Conservation (phyloP, 2,329 filamentous ascomycete species). For the Zelopaecilomyces penicillatus region DNA sequence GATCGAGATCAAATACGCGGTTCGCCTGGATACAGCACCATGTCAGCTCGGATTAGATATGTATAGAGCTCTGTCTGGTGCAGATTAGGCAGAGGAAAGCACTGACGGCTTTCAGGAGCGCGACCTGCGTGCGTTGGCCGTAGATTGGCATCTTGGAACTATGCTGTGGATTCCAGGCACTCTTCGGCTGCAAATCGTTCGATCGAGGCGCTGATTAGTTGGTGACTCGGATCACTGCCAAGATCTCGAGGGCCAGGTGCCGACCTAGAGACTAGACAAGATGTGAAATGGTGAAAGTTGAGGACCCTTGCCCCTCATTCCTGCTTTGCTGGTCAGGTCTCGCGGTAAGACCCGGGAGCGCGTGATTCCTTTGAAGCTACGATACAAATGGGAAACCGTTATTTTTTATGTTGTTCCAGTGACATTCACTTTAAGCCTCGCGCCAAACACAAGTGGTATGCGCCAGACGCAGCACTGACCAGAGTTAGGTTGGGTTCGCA, state of each 20-base stretch:
- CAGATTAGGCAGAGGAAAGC: conserved; percentile 4
- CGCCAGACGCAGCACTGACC: too few relatives aligned
- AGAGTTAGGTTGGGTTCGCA: too few relatives aligned
- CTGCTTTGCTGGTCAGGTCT: background rate
- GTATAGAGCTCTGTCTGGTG: conserved; percentile 4
- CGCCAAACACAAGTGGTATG: too few relatives aligned
- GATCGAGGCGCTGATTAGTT: background rate
- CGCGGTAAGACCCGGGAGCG: background rate
- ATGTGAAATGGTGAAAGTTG: background rate
- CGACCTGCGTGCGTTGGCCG: conserved; percentile 38
- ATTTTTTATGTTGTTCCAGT: too few relatives aligned
- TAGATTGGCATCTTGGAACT: conserved; percentile 27
- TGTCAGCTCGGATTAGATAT: background rate
- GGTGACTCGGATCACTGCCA: background rate
- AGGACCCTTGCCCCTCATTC: background rate
- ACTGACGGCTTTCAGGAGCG: conserved; percentile 48
- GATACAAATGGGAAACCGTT: too few relatives aligned
- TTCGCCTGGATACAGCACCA: conserved; percentile 19
- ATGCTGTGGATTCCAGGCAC: background rate
- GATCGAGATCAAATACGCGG: conserved; percentile 35
- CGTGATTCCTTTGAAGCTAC: too few relatives aligned
- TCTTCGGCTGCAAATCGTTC: background rate
- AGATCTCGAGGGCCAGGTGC: background rate
- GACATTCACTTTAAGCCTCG: too few relatives aligned
- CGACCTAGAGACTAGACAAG: background rate